Percentiles rank a stretch among this genome's conserved stretches.
These are phyloP conservation scores for Thalassiosira ordinaria DNA, from an alignment of 352 stramenopile genomes.

Conservation along the genomic window DNA sequence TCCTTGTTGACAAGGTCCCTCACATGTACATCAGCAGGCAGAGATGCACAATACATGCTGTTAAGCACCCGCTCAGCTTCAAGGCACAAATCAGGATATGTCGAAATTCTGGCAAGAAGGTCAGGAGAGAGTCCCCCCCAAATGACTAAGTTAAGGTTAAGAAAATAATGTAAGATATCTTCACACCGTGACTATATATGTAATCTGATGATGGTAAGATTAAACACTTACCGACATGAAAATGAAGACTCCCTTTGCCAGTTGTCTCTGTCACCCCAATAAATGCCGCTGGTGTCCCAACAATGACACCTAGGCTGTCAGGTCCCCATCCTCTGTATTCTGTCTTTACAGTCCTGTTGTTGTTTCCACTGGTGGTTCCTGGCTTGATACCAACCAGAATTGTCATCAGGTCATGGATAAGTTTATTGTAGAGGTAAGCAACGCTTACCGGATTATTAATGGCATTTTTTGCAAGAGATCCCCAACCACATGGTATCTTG, in stretches of 20 bases:
- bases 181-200: slow-evolving; percentile 22
- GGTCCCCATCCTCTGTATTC: neutral
- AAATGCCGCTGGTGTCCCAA: slow-evolving; percentile 5
- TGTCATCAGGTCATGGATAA: slow-evolving; percentile 5
- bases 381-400: slow-evolving; percentile 21
- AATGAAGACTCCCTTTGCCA: slow-evolving; percentile 7
- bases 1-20: slow-evolving; percentile 45
- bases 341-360: slow-evolving; percentile 7
- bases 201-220: slow-evolving; percentile 16
- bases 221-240: slow-evolving; percentile 18
- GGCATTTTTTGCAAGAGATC: neutral
- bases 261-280: slow-evolving; percentile 18
- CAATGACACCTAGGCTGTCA: slow-evolving; percentile 16
- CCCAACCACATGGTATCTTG: slow-evolving; percentile 4
- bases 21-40: slow-evolving; percentile 36
- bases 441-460: slow-evolving; percentile 9
- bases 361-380: slow-evolving; percentile 9
- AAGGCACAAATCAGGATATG: neutral
- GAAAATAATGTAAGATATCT: slow-evolving; percentile 7
- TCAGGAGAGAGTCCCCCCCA: slow-evolving; percentile 20
- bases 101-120: slow-evolving; percentile 6
- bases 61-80: slow-evolving; percentile 10
- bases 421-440: slow-evolving; percentile 6
- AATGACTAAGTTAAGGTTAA: no score
- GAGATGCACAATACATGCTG: slow-evolving; percentile 30